Evolutionary conservation across 768 basidiomycete genomes (phyloP), one percentile per base, ranked within the genome.

Genomic region (Clitopilus passeckerianus): DNA sequence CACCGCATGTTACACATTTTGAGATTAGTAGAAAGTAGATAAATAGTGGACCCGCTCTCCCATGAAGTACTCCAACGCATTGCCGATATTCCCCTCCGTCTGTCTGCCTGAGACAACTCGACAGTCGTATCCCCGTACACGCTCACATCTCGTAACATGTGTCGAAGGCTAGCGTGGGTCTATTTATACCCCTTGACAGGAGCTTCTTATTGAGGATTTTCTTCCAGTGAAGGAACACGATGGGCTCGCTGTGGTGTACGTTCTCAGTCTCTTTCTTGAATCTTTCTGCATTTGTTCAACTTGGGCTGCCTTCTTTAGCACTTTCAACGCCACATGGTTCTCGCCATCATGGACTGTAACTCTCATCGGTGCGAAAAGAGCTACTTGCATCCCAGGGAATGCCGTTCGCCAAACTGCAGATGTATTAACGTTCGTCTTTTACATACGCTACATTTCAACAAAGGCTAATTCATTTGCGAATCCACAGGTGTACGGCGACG

Each of bases 321-420:
- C 69, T 91, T 91, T 68, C 90, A 91, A 71, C 84, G 89, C 56
- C 89, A 90, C 62, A 70, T 85, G 37, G 80, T 91, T 60, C 75
- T 85, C 54, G 89, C 87, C 56, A 88, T 91, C 71, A 75, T 86
- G 71, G 90, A 91, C 69, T 91, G 90, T 74, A 83, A 85, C 68
- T 85, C 82, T 9, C 66, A 67, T 34, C 78, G 74, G 34, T 91
- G 90, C 73, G 82, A 86, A 69, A 78, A 79, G 64, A 90, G 87
- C 66, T 78, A 79, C 58, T 75, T 73, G 63, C 90, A 91, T 67
- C 78, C 82, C 14, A 79, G 70, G 57, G 70, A 69, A 53, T 91
- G 90, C 69, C 79, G 77, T 58, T 75, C 78, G 14, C 76, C 74
- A 8, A 71, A 66, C 4, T 91, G 89, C 66, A 73, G 69, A 5